These are phyloP conservation scores for Thelonectria discophora DNA, from an alignment of 2,329 filamentous ascomycete species.

Conservation along the genomic window DNA sequence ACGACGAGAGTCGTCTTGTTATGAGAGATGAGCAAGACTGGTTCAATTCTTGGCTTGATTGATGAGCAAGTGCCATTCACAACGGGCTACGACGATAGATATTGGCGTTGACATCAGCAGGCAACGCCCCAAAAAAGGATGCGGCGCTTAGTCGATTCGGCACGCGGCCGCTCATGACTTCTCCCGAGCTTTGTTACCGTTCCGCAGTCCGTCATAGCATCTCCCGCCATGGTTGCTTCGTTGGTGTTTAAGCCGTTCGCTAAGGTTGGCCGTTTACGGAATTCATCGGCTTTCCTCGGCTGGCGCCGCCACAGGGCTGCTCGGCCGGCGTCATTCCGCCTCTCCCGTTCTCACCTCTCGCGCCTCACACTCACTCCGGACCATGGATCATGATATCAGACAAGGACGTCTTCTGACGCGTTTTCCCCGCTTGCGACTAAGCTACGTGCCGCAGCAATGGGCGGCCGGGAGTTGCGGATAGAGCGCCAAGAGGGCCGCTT, in stretches of 20 bases:
- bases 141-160: slow-evolving; percentile 10
- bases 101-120: slow-evolving; percentile 8
- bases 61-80: slow-evolving; percentile 7
- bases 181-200: slow-evolving; percentile 7
- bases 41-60: slow-evolving; percentile 6
- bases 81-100: slow-evolving; percentile 13
- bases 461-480: slow-evolving; percentile 23
- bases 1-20: slow-evolving; percentile 3
- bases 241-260: slow-evolving; percentile 20
- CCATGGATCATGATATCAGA: slow-evolving; percentile 41
- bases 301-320: slow-evolving; percentile 43
- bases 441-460: slow-evolving; percentile 29
- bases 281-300: slow-evolving; percentile 53
- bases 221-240: slow-evolving; percentile 13
- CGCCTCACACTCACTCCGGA: slow-evolving; percentile 22
- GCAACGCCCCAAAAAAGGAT: background rate
- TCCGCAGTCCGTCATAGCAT: slow-evolving; percentile 29
- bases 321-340: slow-evolving; percentile 44
- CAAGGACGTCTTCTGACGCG: slow-evolving; percentile 34
- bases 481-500: slow-evolving; percentile 21
- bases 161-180: slow-evolving; percentile 4
- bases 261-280: slow-evolving; percentile 42
- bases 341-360: slow-evolving; percentile 25
- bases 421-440: slow-evolving; percentile 38
- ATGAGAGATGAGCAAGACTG: slow-evolving; percentile 3